Conservation (phyloP, 768 basidiomycete species). For the Suillus fuscotomentosus region DNA sequence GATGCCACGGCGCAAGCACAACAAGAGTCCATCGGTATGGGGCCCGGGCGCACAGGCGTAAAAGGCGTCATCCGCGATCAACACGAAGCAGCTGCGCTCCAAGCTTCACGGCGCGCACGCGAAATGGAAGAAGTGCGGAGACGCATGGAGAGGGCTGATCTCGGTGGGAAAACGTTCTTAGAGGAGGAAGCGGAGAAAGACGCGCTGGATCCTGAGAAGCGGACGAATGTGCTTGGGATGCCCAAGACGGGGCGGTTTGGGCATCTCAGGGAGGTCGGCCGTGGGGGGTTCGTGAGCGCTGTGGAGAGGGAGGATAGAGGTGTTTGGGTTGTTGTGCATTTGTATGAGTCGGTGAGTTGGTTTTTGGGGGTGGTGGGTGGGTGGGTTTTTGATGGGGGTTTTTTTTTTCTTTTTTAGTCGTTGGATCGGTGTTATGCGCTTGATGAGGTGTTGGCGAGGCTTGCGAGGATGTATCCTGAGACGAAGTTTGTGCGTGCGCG, state of each 20-base stretch:
- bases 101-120: constrained; percentile 48
- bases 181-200: constrained; percentile 69
- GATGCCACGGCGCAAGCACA: background rate
- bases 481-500: constrained; percentile 83
- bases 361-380: background rate
- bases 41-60: constrained; percentile 82
- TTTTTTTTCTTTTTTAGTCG: constrained; percentile 42
- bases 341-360: constrained; percentile 71
- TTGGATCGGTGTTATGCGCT: constrained; percentile 71
- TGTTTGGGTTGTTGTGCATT: constrained; percentile 82
- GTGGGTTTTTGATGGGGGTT: constrained; percentile 6
- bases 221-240: constrained; percentile 46
- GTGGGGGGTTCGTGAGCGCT: constrained; percentile 68
- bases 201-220: constrained; percentile 43
- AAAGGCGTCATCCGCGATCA: constrained; percentile 87
- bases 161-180: constrained; percentile 71
- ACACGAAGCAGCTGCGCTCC: constrained; percentile 60
- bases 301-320: constrained; percentile 69
- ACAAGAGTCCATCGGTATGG: constrained; percentile 76
- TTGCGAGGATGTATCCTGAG: constrained; percentile 67
- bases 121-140: constrained; percentile 53
- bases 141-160: constrained; percentile 61
- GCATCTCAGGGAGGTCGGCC: constrained; percentile 77
- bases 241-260: constrained; percentile 62
- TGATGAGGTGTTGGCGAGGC: constrained; percentile 62